Evolutionary conservation across 2,329 filamentous ascomycete genomes (phyloP), one percentile per base, ranked within the genome.

Genomic region (Xylariaceae sp.): DNA sequence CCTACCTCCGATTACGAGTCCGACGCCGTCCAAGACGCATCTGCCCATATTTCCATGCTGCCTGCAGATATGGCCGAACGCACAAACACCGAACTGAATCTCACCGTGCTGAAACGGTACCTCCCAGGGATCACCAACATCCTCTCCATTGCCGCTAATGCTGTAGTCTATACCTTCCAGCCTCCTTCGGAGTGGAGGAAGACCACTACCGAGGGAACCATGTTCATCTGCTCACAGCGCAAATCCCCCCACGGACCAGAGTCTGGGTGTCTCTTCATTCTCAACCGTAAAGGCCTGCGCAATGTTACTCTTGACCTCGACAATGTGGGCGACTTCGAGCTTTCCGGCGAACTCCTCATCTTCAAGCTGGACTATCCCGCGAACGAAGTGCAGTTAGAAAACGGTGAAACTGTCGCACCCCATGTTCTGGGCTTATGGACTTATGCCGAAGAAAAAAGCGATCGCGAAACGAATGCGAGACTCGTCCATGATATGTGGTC

Each of bases 11-110:
- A 87, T 70, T 86, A 87, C 72, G 84, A 88, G 63, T 86, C 84
- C 57, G 85, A 87, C 68, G 79, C 77, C 18, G 76, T 76, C 30
- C 71, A 74, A 60, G 79, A 81, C 66, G 63, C 72, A 62, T 71
- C 73, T 46, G 58, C 67, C 46, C 68, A 74, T 65, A 63, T 72
- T 61, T 54, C 71, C 64, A 55, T 71, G 64, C 57, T 74, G 70
- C 34, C 79, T 73, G 66, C 77, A 72, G 48, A 81, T 76, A 61
- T 80, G 74, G 74, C 81, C 72, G 76, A 50, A 69, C 85, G 88
- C 60, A 86, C 86, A 58, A 94, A 92, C 70, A 88, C 87, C 51
- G 87, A 95, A 62, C 85, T 97, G 66, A 97, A 97, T 75, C 79
- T 95, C 61, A 79, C 83, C 46, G 92, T 96, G 37, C 79, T 97